Evolutionary conservation across 441 rosid species (phyloP), one percentile per base, ranked within the genome.

Genomic region (Bruguiera hainesii): DNA sequence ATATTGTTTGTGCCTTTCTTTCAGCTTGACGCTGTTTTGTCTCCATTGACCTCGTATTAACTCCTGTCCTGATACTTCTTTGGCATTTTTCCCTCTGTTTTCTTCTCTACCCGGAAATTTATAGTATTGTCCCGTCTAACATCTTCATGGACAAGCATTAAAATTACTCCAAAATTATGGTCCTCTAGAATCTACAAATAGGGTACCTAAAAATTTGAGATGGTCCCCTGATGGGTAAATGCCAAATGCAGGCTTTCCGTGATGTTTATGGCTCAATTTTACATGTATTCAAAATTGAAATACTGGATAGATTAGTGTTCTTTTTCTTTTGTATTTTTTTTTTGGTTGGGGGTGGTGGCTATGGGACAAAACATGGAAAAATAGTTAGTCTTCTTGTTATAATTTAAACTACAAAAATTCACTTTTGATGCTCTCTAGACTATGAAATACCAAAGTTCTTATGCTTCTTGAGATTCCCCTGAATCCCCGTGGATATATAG

Each of bases 231-330:
- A 6, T 19, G 15, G 68, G 48, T 64, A 30, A 66, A 68, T 53
- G 56, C 16, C 29, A 67, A 55, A 28, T 42, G 62, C 76, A 52
- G 50, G 25, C 61, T 68, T 63, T 71, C 16, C 3, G 13, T 33
- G 49, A 48, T 66, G 42, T 68, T 70, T 53, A 56, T 20, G 21
- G 31, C 31, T n/a, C 9, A 4, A 4, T 5, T 13, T 61, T 71
- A 64, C 61, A 63, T 37, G n/a, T n/a, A 61, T 64, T 10, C 21
- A 57, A 25, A 26, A 21, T 6, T 68, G 74, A 81, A 72, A 78
- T 79, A 75, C 72, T 49, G 1, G 39, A 7, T 13, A 18, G 29
- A 29, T 10, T 51, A 1, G 15, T 37, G 16, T 13, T 42, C 4
- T 13, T 13, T 39, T 39, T 42, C 15, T 11, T 13, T 42, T 2